Evolutionary conservation across 805 yeast species (phyloP).

Genomic region (Myxozyma udenii): DNA sequence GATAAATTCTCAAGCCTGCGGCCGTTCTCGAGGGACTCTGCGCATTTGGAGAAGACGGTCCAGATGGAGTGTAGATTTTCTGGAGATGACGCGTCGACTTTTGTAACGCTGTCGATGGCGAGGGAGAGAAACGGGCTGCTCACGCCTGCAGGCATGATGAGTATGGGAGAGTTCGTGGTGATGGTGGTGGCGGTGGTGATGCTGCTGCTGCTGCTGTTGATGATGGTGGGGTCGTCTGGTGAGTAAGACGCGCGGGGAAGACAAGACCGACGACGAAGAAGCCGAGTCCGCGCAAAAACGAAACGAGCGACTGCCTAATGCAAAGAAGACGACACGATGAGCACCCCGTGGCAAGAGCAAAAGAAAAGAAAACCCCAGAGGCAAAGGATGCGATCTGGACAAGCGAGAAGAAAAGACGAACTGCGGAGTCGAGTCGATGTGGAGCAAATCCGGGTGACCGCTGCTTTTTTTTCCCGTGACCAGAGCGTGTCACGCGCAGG

Average conservation of each 20-base stretch:
- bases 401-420: not conserved
- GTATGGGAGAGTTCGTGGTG: not conserved
- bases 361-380: not conserved
- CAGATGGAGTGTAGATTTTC: slow-evolving; percentile 35
- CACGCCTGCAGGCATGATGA: slow-evolving; percentile 14
- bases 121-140: slow-evolving; percentile 30
- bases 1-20: slow-evolving; percentile 41
- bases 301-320: too few relatives aligned
- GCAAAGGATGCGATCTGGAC: not conserved
- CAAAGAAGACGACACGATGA: not conserved
- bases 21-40: slow-evolving; percentile 40
- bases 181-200: too few relatives aligned
- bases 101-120: slow-evolving; percentile 26
- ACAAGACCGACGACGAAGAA: too few relatives aligned
- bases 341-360: not conserved
- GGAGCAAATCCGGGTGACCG: too few relatives aligned
- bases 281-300: too few relatives aligned
- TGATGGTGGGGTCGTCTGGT: not conserved
- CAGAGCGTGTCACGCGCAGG: not conserved
- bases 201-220: too few relatives aligned
- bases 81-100: slow-evolving; percentile 33
- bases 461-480: not conserved
- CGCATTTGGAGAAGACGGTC: slow-evolving; percentile 40
- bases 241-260: not conserved
- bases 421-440: too few relatives aligned